phyloP scores from a whole-genome alignment of 78 protist species.

The Speleostelium caveatum region DNA sequence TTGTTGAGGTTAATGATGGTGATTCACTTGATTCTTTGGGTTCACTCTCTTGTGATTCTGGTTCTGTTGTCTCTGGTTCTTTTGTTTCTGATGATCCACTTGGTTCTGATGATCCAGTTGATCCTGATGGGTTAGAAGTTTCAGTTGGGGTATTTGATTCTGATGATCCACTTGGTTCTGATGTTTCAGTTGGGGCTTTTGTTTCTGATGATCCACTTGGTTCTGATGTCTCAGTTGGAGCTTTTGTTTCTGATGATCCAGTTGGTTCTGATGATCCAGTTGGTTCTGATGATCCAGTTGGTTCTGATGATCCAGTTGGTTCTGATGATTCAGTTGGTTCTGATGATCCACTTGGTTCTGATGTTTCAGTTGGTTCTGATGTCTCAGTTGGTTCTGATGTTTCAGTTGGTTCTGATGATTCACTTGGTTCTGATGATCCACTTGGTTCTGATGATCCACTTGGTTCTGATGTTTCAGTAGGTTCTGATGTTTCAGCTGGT shows the following conservation, averaged over 20 bases:
- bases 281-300: background rate
- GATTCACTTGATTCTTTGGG: background rate
- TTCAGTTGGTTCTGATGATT: background rate
- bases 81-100: background rate
- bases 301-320: too few species aligned
- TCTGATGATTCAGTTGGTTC: too few species aligned
- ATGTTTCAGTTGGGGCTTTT: background rate
- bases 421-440: background rate
- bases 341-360: too few species aligned
- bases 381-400: too few species aligned
- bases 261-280: background rate
- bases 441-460: background rate
- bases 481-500: background rate
- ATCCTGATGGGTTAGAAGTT: background rate
- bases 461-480: background rate
- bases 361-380: too few species aligned
- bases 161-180: background rate
- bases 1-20: background rate
- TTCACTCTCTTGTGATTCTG: background rate
- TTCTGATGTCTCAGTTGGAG: slow-evolving; percentile 8
- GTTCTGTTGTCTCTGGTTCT: background rate
- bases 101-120: background rate
- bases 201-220: background rate
- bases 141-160: background rate
- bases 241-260: background rate